Base-by-base conservation (phyloP, 345 rosid species). In the Clausena lansium region DNA sequence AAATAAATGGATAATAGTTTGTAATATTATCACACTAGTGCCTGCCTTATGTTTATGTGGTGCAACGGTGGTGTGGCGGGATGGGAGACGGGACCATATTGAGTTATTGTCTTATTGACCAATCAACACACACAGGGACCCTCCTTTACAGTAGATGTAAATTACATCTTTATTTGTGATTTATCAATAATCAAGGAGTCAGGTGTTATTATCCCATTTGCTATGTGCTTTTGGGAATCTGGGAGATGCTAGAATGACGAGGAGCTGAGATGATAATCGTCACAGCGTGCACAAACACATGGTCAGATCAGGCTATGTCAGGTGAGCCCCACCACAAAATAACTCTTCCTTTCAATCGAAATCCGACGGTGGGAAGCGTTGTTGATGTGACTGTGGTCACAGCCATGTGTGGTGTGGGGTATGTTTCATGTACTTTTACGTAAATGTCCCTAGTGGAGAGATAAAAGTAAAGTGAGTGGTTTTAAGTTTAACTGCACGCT, bases 171-270 rank as follows among this genome's bases (percentile, higher is more conserved):
- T 15, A 52, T 52, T 52, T 19, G 57, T 17, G 57, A 52, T 52
- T 52, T 52, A 52, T 17, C 57, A 52, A 52, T 52, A 52, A 52
- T 45, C 6, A 17, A 52, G 22, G 22, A 19, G 57, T 17, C 57
- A 17, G 0, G 2, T 52, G 57, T 52, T 52, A 52, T 52, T 52
- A 52, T 52, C 22, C 22, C 57, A 52, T 67, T 79, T 60, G 78
- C 63, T 78, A 65, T 35, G 50, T 30, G 28, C 77, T 67, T 84
- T 83, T 77, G 61, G 61, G 83, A 80, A 81, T 71, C 77, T 60
- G 77, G 79, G 86, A 4, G 20, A 67, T 6, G 78, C 82, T 80
- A 47, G 11, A 38, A 57, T 58, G 78, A 82, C 88, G 54, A 0
- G 39, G 19, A 4, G 39, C 11, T 20, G 27, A 9, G 32, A 30